Evolutionary conservation across 176 grass and related monocot species (phyloP).

Genomic region (Lolium rigidum): DNA sequence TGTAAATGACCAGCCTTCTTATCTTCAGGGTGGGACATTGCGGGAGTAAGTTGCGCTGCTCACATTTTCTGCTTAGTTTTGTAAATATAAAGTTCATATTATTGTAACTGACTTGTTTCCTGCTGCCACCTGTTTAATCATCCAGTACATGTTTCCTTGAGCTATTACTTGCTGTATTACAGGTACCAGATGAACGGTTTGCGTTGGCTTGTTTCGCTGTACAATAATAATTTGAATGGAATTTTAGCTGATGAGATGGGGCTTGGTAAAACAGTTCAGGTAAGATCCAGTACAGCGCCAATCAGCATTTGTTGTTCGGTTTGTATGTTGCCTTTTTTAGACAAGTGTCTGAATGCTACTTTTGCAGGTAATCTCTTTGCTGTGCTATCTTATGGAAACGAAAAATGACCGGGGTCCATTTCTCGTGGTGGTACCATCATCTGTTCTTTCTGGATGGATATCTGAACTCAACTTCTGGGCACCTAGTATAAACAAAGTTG

Average conservation of each 20-base stretch:
- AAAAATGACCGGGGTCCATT: slow-evolving; percentile 99
- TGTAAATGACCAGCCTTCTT: slow-evolving; percentile 82
- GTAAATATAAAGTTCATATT: background rate
- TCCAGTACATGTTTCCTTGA: slow-evolving; percentile 29
- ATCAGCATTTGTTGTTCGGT: slow-evolving; percentile 36
- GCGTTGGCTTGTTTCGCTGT: slow-evolving; percentile 95
- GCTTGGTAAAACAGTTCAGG: slow-evolving; percentile 99
- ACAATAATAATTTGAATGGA: slow-evolving; percentile 98
- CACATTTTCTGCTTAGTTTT: slow-evolving; percentile 26
- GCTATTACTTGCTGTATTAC: slow-evolving; percentile 35
- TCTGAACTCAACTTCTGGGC: slow-evolving; percentile 96
- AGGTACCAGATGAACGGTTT: slow-evolving; percentile 99
- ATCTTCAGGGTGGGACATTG: slow-evolving; percentile 90
- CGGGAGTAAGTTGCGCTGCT: slow-evolving; percentile 70
- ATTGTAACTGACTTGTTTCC: background rate
- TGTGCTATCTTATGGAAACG: slow-evolving; percentile 98
- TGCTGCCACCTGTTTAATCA: slow-evolving; percentile 14
- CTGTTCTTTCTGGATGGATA: slow-evolving; percentile 92
- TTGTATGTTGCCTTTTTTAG: slow-evolving; percentile 21
- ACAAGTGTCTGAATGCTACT: slow-evolving; percentile 15
- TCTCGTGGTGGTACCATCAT: slow-evolving; percentile 96
- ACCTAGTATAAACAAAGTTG: slow-evolving; percentile 97
- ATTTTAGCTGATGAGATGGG: slow-evolving; percentile 99
- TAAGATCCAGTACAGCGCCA: slow-evolving; percentile 48
- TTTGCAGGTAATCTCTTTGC: slow-evolving; percentile 88